phyloP scores from a whole-genome alignment of 2,329 filamentous ascomycete species.

The Fusarium sp. region DNA sequence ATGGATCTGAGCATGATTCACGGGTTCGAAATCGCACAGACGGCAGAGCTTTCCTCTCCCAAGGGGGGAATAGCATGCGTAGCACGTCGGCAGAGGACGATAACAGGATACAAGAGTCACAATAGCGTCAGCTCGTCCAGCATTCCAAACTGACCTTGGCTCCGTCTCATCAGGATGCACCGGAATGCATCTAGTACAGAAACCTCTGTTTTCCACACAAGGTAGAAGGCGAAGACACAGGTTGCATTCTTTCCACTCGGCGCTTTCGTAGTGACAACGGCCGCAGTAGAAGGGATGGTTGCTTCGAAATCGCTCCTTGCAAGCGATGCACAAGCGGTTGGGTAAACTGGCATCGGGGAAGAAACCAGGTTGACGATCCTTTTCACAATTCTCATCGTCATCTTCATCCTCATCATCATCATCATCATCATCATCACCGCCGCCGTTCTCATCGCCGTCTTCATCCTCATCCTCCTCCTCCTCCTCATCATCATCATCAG shows the following conservation, averaged over 20 bases:
- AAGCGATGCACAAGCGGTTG: slow-evolving; percentile 8
- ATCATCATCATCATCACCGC: neutral
- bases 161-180: neutral
- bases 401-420: neutral
- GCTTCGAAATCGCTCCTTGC: neutral
- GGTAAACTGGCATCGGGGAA: neutral
- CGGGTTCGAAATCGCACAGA: neutral
- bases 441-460: neutral
- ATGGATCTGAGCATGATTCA: neutral
- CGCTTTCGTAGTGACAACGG: neutral
- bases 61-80: neutral
- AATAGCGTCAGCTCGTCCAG: neutral
- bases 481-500: neutral
- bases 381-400: neutral
- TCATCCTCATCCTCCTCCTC: no score
- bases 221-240: slow-evolving; percentile 3
- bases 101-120: slow-evolving; percentile 4
- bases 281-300: neutral
- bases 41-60: neutral
- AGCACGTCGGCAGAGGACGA: neutral
- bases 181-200: slow-evolving; percentile 12
- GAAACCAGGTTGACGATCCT: no score
- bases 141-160: neutral
- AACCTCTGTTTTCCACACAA: neutral
- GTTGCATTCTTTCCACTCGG: slow-evolving; percentile 4